Percentiles rank a stretch among this genome's conserved stretches.
Conservation (phyloP, 78 protist species). For the Capsaspora owczarzaki region DNA sequence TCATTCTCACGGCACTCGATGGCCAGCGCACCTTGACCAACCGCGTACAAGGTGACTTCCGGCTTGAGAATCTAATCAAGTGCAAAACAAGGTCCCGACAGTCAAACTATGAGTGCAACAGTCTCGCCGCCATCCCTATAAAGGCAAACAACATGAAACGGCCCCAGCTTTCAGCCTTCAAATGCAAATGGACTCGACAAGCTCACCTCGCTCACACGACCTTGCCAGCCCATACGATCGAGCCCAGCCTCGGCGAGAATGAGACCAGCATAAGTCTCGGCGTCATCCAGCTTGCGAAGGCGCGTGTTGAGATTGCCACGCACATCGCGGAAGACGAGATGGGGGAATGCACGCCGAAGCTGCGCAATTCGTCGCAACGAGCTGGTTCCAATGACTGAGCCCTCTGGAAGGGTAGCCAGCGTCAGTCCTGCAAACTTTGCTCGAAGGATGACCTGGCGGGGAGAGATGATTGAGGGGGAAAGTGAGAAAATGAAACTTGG, state of each 20-base stretch:
- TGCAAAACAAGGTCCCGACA: neutral
- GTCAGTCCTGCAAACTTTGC: neutral
- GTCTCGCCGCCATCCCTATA: too few relatives aligned
- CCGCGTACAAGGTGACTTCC: conserved; percentile 15
- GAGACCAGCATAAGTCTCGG: conserved; percentile 21
- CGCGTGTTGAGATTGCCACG: conserved; percentile 61
- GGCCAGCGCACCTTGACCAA: conserved; percentile 55
- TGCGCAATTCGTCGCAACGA: conserved; percentile 40
- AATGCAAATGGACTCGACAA: too few relatives aligned
- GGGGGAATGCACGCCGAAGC: conserved; percentile 17
- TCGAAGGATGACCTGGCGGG: neutral
- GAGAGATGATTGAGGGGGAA: neutral
- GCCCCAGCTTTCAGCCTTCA: too few relatives aligned
- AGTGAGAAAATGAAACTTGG: neutral
- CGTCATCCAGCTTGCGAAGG: conserved; percentile 43
- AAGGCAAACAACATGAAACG: too few relatives aligned
- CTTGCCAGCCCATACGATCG: conserved; percentile 28
- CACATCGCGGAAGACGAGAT: neutral
- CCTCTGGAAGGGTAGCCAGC: conserved; percentile 37
- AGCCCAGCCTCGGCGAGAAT: conserved; percentile 56
- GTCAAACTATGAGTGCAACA: too few relatives aligned
- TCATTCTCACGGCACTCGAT: conserved; percentile 38
- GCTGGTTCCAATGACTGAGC: conserved; percentile 38
- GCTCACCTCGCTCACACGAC: conserved; percentile 1
- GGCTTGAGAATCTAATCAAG: neutral